Conservation (phyloP, 352 stramenopile species). For the Globisporangium uncinulatum region DNA sequence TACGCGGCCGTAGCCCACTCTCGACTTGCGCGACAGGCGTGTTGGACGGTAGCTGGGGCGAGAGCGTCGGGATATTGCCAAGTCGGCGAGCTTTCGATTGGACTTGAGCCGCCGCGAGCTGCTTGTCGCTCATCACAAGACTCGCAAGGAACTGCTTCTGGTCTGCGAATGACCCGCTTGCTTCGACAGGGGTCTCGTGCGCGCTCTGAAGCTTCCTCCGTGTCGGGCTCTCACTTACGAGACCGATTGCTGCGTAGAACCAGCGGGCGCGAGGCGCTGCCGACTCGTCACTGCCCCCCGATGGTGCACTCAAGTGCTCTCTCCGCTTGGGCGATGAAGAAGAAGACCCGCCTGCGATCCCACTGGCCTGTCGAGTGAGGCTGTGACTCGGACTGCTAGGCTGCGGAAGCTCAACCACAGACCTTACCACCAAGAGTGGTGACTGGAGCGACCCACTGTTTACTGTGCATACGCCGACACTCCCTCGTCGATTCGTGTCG, state of each 20-base stretch:
- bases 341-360: neutral
- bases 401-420: too few relatives aligned
- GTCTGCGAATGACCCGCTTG: neutral
- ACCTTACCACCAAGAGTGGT: neutral
- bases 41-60: slow-evolving; percentile 7
- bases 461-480: neutral
- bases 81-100: slow-evolving; percentile 31
- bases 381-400: neutral
- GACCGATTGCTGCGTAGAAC: slow-evolving; percentile 4
- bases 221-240: neutral
- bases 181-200: slow-evolving; percentile 4
- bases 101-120: slow-evolving; percentile 18
- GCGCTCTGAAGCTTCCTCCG: neutral
- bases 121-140: slow-evolving; percentile 30
- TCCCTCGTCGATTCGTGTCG: neutral
- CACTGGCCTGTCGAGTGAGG: neutral
- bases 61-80: slow-evolving; percentile 29
- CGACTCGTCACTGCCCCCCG: neutral
- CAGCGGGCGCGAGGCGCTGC: neutral
- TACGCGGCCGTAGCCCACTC: neutral
- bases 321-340: slow-evolving; percentile 5
- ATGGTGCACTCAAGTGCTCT: neutral
- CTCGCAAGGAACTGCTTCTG: slow-evolving; percentile 26
- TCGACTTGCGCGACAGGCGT: neutral
- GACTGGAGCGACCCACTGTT: neutral